phyloP scores from a whole-genome alignment of 2,329 filamentous ascomycete genomes.

The Fusarium solani-melongenae region DNA sequence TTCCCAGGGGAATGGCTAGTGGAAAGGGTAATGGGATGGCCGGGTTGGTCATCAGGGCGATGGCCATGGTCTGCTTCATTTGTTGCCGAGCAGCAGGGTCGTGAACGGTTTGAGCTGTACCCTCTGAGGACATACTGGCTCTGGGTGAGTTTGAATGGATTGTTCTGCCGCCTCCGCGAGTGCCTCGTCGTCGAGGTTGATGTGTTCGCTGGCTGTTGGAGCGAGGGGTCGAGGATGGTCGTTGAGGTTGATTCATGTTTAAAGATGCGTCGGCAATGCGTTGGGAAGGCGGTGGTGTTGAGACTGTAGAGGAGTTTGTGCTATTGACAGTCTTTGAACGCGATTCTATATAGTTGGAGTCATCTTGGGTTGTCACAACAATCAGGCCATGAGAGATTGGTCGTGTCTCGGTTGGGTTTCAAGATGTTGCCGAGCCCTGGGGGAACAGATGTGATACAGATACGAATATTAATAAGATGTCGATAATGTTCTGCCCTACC shows the following conservation, averaged over 20 bases:
- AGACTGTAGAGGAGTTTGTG: neutral
- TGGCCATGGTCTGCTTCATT: constrained; percentile 31
- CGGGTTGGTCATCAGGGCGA: constrained; percentile 25
- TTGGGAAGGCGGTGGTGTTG: neutral
- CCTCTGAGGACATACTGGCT: neutral
- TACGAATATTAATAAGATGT: neutral
- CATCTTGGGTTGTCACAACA: neutral
- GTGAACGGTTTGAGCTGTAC: constrained; percentile 6
- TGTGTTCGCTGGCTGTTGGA: neutral
- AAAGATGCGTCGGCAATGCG: neutral
- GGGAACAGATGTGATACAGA: neutral
- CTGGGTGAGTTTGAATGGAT: neutral
- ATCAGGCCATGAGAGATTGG: neutral
- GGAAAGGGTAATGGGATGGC: constrained; percentile 26
- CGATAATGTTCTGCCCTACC: neutral
- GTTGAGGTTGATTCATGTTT: neutral
- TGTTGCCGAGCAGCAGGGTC: constrained; percentile 29
- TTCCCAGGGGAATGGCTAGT: constrained; percentile 9
- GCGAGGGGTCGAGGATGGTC: neutral
- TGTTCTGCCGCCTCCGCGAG: constrained; percentile 6
- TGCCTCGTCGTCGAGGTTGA: constrained; percentile 2
- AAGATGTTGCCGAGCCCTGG: neutral
- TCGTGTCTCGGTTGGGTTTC: neutral
- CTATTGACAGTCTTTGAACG: neutral
- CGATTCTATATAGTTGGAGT: neutral